These are phyloP conservation scores for Grosmannia clavigera DNA, from an alignment of 2,329 filamentous ascomycete species.

Conservation along the genomic window DNA sequence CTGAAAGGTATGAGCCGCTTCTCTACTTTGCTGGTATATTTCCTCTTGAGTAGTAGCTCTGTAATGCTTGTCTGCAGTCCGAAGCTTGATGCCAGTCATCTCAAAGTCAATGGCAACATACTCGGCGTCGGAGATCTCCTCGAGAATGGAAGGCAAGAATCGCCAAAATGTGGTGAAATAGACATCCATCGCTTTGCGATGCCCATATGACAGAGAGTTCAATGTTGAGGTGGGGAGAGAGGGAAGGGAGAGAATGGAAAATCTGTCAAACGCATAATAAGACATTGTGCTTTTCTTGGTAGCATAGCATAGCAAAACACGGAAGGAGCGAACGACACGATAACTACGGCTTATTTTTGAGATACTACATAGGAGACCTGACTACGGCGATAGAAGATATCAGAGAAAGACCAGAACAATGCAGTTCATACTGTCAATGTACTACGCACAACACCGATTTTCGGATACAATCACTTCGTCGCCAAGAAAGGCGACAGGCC, in stretches of 20 bases:
- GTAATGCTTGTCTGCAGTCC: background rate
- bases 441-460: background rate
- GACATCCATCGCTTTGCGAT: conserved; percentile 16
- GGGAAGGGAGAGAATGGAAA: background rate
- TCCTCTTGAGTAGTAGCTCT: conserved; percentile 6
- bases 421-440: background rate
- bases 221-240: background rate
- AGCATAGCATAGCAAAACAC: background rate
- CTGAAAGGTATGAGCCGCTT: conserved; percentile 19
- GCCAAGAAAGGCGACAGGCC: background rate
- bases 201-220: background rate
- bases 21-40: conserved; percentile 18
- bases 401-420: background rate
- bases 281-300: background rate
- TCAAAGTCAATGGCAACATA: conserved; percentile 25
- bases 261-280: background rate
- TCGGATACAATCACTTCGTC: background rate
- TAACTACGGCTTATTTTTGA: background rate
- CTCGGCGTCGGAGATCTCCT: conserved; percentile 17
- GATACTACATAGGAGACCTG: background rate
- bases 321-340: background rate
- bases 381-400: background rate
- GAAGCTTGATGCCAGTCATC: conserved; percentile 22
- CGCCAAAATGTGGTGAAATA: conserved; percentile 17
- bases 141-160: conserved; percentile 18